Percentiles rank a stretch among this genome's conserved stretches.
Evolutionary conservation across 1,284 basidiomycete genomes (phyloP).

Genomic region (Apiotrichum montevideense): DNA sequence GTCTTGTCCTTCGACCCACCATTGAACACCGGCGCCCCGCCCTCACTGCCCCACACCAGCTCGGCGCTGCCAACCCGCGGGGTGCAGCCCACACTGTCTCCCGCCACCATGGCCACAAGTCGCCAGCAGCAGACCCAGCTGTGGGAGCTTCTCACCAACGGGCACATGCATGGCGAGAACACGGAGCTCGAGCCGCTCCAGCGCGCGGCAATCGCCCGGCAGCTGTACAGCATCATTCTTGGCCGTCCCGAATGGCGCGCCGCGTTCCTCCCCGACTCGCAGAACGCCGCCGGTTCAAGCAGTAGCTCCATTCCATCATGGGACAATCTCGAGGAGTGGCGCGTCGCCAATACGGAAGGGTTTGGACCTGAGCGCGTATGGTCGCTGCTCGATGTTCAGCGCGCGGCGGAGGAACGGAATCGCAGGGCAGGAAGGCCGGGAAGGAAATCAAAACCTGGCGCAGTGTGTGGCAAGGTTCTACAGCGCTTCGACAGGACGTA

Average conservation of each 20-base stretch:
- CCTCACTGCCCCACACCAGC: no score
- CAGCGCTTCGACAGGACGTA: constrained; percentile 64
- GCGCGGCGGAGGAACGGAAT: constrained; percentile 16
- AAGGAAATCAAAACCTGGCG: constrained; percentile 20
- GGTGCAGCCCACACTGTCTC: not conserved
- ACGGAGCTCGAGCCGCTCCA: constrained; percentile 13
- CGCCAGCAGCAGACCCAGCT: constrained; percentile 8
- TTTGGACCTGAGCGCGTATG: constrained; percentile 16
- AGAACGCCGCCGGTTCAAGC: not conserved
- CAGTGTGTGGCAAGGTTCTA: constrained; percentile 37
- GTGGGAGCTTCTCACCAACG: constrained; percentile 8
- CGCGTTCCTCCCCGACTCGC: constrained; percentile 16
- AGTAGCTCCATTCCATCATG: constrained; percentile 5
- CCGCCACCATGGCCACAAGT: constrained; percentile 7
- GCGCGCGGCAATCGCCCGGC: constrained; percentile 26
- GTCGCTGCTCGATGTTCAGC: constrained; percentile 18
- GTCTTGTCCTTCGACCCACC: no score
- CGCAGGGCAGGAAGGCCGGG: constrained; percentile 15
- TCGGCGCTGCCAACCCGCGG: not conserved
- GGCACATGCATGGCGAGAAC: constrained; percentile 14
- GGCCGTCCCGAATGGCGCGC: constrained; percentile 24
- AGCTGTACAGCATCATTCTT: constrained; percentile 31
- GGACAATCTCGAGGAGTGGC: constrained; percentile 23
- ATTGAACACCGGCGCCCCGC: no score
- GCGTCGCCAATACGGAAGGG: constrained; percentile 8